Evolutionary conservation across 345 rosid species (phyloP).

Genomic region (Rhizophora mangle): DNA sequence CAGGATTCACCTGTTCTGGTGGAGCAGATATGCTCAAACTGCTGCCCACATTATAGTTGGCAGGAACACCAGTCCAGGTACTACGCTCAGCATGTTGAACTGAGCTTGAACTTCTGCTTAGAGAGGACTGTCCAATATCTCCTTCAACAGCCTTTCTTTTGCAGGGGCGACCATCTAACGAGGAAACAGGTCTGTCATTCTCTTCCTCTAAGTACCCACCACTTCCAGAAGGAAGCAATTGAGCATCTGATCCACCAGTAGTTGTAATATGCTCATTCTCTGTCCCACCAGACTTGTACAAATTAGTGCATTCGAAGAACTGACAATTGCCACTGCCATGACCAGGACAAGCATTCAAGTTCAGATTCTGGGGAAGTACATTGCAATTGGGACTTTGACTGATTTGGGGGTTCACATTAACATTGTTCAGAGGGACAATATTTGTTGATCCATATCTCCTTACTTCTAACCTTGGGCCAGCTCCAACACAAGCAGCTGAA

Average conservation of each 20-base stretch:
- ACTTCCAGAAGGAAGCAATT: conserved; percentile 40
- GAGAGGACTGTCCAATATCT: conserved; percentile 59
- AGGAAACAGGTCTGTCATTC: conserved; percentile 42
- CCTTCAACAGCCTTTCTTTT: conserved; percentile 81
- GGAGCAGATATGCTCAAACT: conserved; percentile 39
- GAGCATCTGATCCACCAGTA: conserved; percentile 30
- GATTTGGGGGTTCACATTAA: conserved; percentile 38
- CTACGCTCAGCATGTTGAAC: conserved; percentile 51
- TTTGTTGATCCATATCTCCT: conserved; percentile 32
- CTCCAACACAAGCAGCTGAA: conserved; percentile 28
- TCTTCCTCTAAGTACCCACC: conserved; percentile 37
- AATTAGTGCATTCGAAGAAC: conserved; percentile 36
- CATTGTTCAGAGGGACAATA: conserved; percentile 28
- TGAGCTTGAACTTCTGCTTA: conserved; percentile 47
- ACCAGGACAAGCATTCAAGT: conserved; percentile 53
- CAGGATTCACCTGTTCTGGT: conserved; percentile 44
- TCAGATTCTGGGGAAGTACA: conserved; percentile 43
- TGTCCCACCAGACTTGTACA: conserved; percentile 36
- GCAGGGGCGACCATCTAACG: conserved; percentile 57
- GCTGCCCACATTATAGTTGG: conserved; percentile 30
- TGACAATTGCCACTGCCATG: conserved; percentile 43
- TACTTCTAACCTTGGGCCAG: conserved; percentile 47
- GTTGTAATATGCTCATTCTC: conserved; percentile 33
- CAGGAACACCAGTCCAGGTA: conserved; percentile 40
- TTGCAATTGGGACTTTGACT: conserved; percentile 41